Evolutionary conservation across 2,329 filamentous ascomycete genomes (phyloP), one percentile per base, ranked within the genome.

Genomic region (Colletotrichum sansevieriae): DNA sequence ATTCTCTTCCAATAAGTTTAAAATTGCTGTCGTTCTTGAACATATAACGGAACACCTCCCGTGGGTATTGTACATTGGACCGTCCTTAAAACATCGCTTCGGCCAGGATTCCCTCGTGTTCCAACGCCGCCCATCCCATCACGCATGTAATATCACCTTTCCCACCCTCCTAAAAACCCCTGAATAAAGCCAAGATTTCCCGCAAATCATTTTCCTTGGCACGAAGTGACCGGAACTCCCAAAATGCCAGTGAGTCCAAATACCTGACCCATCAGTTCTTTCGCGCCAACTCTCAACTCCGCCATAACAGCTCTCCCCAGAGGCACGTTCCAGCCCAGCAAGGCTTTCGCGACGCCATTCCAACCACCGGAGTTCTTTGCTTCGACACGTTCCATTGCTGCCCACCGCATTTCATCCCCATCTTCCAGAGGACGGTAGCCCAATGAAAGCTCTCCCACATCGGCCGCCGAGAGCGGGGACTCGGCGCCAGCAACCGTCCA

Each of bases 241-340:
- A 75, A 39, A 3, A 76, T 43, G 18, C 52, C 49, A 10, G 72
- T 68, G 55, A 76, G 49, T 2, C 75, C 76, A 65, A 74, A 74
- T 2, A 71, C 49, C 25, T 70, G 72, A 1, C 75, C 76, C 63
- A 66, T 22, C 2, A 25, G 47, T 67, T 78, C 76, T 4, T 70
- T 70, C 4, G 73, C 72, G 1, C 71, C 71, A 29, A 75, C 71
- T 35, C 64, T 70, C 20, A 78, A 60, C 22, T 70, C 66, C 20
- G 66, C 29, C 15, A 43, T 70, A 11, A 72, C 72, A 1, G 70
- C 63, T 10, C 43, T 59, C 4, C 47, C 65, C 29, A 73, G 12
- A 9, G 71, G 35, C 18, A 64, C 22, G 25, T 61, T 68, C 37
- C 65, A 62, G 4, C 65, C 61, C 3, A 68, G 22, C 7, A 64